These are phyloP conservation scores for Phytophthora fragariae DNA, from an alignment of 352 stramenopile species.

Conservation along the genomic window DNA sequence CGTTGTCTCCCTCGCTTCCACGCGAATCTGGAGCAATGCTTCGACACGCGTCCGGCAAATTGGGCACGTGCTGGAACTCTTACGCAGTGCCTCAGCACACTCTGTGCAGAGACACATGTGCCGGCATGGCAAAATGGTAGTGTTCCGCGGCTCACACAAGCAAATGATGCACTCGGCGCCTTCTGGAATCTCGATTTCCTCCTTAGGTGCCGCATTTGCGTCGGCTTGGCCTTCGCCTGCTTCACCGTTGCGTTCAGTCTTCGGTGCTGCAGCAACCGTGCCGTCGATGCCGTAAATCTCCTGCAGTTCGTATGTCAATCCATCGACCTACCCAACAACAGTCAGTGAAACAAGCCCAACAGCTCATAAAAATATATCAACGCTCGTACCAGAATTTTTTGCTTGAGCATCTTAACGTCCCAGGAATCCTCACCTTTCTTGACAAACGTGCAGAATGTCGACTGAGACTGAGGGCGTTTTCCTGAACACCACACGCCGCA, in stretches of 20 bases:
- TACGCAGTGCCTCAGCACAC: constrained; percentile 79
- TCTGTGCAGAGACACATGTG: constrained; percentile 90
- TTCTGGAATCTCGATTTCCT: constrained; percentile 78
- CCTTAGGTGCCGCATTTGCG: constrained; percentile 29
- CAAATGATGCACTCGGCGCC: constrained; percentile 90
- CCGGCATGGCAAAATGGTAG: constrained; percentile 83
- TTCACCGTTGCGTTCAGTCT: constrained; percentile 38
- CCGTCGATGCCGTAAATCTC: constrained; percentile 91
- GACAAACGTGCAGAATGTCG: constrained; percentile 81
- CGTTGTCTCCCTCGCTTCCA: constrained; percentile 54
- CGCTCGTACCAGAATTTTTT: constrained; percentile 66
- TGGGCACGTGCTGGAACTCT: constrained; percentile 77
- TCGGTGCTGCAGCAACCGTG: constrained; percentile 56
- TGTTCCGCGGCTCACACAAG: constrained; percentile 82
- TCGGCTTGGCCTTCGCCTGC: constrained; percentile 40
- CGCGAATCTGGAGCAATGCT: constrained; percentile 80
- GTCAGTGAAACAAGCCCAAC: constrained; percentile 5
- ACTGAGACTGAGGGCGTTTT: constrained; percentile 71
- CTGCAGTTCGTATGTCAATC: constrained; percentile 86
- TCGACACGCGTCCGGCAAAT: constrained; percentile 85
- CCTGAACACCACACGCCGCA: constrained; percentile 18
- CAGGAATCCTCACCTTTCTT: constrained; percentile 53
- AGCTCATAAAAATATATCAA: neutral
- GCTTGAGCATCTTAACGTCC: constrained; percentile 84
- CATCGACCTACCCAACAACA: constrained; percentile 54